A percentile compares a stretch with the other conserved stretches of the same genome.
Evolutionary conservation across 768 basidiomycete genomes (phyloP).

Genomic region (Naematelia aurantialba): DNA sequence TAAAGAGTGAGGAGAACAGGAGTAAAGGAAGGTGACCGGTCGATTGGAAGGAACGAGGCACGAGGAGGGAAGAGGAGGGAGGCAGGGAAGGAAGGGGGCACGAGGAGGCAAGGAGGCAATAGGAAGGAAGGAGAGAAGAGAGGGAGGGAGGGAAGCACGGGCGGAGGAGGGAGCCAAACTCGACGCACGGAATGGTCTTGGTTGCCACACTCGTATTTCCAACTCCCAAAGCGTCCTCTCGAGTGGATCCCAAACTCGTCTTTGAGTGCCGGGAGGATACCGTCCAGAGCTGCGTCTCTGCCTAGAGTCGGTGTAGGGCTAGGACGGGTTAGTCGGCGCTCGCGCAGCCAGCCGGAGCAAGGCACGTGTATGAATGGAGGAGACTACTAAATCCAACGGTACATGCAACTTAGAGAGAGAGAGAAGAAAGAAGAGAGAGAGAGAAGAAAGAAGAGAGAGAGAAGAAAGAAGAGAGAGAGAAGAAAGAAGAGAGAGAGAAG

Average conservation of each 20-base stretch:
- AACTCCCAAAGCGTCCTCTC: conserved; percentile 45
- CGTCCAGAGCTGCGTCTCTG: conserved; percentile 48
- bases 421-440: background rate
- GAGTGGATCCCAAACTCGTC: conserved; percentile 49
- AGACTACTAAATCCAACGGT: no score
- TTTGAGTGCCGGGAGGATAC: conserved; percentile 48
- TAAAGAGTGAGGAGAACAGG: conserved; percentile 1
- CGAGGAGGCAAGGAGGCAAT: no score
- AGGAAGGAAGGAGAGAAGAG: background rate
- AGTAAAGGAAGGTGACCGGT: background rate
- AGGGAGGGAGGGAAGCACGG: background rate
- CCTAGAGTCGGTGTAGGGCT: conserved; percentile 51
- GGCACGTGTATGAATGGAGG: no score
- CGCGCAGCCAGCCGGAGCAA: no score
- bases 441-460: background rate
- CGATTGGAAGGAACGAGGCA: no score
- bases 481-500: background rate
- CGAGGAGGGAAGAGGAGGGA: no score
- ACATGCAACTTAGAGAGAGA: background rate
- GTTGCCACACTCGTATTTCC: conserved; percentile 42
- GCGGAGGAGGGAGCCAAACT: background rate
- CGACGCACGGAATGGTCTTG: conserved; percentile 41
- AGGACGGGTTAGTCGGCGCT: background rate
- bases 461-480: background rate
- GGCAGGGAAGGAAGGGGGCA: no score